Evolutionary conservation across 1,139 yeast species (phyloP).

Genomic region (Diutina siamensis): DNA sequence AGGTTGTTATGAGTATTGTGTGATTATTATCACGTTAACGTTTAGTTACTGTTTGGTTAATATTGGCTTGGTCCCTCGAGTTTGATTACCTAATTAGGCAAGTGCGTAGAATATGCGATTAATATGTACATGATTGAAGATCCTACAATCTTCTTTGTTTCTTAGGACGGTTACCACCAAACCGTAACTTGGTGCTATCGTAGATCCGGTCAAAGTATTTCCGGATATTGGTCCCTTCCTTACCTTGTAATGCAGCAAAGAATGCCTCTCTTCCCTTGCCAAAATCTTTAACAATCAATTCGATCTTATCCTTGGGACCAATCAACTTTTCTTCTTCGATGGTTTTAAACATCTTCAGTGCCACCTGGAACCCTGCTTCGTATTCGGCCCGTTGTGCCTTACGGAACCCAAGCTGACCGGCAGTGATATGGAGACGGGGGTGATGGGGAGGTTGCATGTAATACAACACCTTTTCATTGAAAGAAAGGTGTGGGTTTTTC

Average conservation of each 20-base stretch:
- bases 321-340: conserved; percentile 51
- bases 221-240: conserved; percentile 68
- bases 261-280: conserved; percentile 91
- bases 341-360: conserved; percentile 58
- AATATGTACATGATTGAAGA: conserved; percentile 13
- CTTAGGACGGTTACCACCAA: conserved; percentile 89
- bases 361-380: conserved; percentile 89
- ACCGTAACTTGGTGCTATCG: conserved; percentile 72
- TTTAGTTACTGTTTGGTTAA: too few relatives aligned
- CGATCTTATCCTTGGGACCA: conserved; percentile 44
- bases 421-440: conserved; percentile 51
- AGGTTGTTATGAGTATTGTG: too few relatives aligned
- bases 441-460: conserved; percentile 74
- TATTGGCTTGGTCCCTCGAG: too few relatives aligned
- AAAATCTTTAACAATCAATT: conserved; percentile 65
- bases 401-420: conserved; percentile 68
- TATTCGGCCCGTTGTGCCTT: conserved; percentile 80
- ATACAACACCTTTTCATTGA: conserved; percentile 69
- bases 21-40: too few relatives aligned
- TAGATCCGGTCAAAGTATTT: conserved; percentile 54
- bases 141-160: conserved; percentile 63
- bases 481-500: conserved; percentile 45
- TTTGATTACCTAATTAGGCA: too few relatives aligned
- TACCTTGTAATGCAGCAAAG: conserved; percentile 73
- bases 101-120: too few relatives aligned